phyloP scores from a whole-genome alignment of 352 stramenopile genomes.

The Globisporangium solare region DNA sequence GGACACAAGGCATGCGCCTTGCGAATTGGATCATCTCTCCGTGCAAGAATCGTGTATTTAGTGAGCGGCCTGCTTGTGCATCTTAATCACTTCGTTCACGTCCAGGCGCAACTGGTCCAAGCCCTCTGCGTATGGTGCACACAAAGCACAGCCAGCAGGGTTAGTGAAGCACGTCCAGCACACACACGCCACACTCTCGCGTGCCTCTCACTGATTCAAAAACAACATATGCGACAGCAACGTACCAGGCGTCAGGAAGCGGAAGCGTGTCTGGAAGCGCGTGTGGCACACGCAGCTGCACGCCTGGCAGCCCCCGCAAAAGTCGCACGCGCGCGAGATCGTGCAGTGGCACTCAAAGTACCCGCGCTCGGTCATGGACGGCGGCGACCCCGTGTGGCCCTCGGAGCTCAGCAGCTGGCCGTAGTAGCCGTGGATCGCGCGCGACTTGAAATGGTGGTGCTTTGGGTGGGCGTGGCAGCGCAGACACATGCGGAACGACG shows the following conservation, averaged over 20 bases:
- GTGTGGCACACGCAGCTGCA: conserved; percentile 83
- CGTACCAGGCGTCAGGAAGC: conserved; percentile 66
- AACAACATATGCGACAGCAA: background rate
- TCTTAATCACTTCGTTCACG: conserved; percentile 40
- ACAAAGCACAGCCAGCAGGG: background rate
- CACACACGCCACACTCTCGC: background rate
- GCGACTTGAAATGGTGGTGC: conserved; percentile 74
- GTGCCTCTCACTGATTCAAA: too few species aligned
- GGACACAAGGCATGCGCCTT: background rate
- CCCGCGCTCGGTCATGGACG: conserved; percentile 58
- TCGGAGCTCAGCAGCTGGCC: conserved; percentile 68
- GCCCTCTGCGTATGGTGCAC: conserved; percentile 15
- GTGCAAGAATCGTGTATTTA: background rate
- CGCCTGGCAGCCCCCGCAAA: conserved; percentile 76
- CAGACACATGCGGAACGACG: conserved; percentile 63
- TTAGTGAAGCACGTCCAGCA: background rate
- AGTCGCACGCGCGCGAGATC: conserved; percentile 47
- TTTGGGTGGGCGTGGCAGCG: conserved; percentile 67
- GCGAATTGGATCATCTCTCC: background rate
- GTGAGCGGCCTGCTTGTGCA: conserved; percentile 26
- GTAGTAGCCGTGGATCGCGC: conserved; percentile 47
- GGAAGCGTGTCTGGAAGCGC: conserved; percentile 84
- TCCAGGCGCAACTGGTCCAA: conserved; percentile 32
- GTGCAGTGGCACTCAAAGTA: conserved; percentile 74
- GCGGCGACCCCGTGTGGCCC: conserved; percentile 70